Base-by-base conservation (phyloP, 129 eudicot species). In the Lactuca sativa region DNA sequence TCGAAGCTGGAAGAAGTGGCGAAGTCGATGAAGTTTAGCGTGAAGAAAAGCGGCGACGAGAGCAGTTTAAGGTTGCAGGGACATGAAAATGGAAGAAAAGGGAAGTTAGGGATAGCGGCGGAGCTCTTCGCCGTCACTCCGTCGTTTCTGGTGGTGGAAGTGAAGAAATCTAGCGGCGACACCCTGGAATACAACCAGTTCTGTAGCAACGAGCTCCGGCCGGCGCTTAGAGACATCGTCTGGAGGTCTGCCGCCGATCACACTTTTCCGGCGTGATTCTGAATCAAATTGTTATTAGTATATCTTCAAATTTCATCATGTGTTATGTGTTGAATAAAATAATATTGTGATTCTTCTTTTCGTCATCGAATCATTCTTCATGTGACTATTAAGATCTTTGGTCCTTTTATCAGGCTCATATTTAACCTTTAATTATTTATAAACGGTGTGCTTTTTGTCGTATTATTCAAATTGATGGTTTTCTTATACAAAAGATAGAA, bases 131-230 rank as follows among this genome's bases (percentile, higher is more conserved):
- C 95, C 0, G 75, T 92, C 0, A 74, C 95, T 53, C 89, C 95
- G 71, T 86, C 96, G 51, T 82, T 92, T 32, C 13, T 85, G 73
- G 88, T 92, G 32, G 98, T 92, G 71, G 89, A 90, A 71, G 86
- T 90, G 64, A 90, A 85, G 75, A 87, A 87, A 17, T 66, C 85
- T 0, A 80, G 91, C 37, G 98, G 98, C 6, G 96, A 89, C 60
- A 89, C 98, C 0, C 16, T 85, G 71, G 98, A 92, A 83, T 92
- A 86, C 72, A 86, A 89, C 62, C 92, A 83, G 74, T 92, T 92
- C 86, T 92, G 96, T 58, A 84, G 89, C 43, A 83, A 86, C 48
- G 92, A 89, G 77, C 96, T 92, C 44, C 77, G 96, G 57, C 98
- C 98, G 2, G 98, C 98, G 10, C 86, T 92, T 5, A 79, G 86